phyloP scores from a whole-genome alignment of 164 flowering plant species.

The Cinnamomum micranthum region DNA sequence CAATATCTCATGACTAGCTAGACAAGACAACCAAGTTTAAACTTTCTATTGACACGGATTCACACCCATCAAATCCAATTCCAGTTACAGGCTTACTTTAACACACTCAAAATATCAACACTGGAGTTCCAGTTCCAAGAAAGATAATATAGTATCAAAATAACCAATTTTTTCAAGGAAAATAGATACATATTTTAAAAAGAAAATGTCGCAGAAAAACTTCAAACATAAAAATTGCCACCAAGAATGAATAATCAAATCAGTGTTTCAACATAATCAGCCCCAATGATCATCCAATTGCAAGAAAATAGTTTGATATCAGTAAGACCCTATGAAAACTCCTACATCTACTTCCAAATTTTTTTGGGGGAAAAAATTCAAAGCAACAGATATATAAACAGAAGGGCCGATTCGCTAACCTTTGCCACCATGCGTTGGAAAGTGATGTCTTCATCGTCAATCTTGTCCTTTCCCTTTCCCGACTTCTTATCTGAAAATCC shows the following conservation, averaged over 20 bases:
- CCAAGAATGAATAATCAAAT: not conserved
- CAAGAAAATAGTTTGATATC: not conserved
- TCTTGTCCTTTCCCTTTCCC: conserved; percentile 88
- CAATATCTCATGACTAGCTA: too few species aligned
- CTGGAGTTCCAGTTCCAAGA: too few species aligned
- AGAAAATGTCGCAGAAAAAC: too few species aligned
- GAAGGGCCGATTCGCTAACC: conserved; percentile 65
- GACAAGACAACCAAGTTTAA: too few species aligned
- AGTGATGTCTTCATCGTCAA: conserved; percentile 91
- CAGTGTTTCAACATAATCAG: not conserved
- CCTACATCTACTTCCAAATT: too few species aligned
- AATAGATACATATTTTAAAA: too few species aligned
- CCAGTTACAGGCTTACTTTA: too few species aligned
- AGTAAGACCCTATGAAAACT: not conserved
- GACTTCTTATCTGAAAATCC: conserved; percentile 64
- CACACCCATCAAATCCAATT: too few species aligned
- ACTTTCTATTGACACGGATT: too few species aligned
- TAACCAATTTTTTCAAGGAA: too few species aligned
- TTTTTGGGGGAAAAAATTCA: not conserved
- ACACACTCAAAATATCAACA: too few species aligned
- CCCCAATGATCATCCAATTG: not conserved
- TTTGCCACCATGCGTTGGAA: conserved; percentile 99
- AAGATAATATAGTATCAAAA: too few species aligned
- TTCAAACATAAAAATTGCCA: not conserved
- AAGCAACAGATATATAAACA: conserved; percentile 1